These are phyloP conservation scores for Dictyostelium purpureum DNA, from an alignment of 78 protist genomes.

Conservation along the genomic window DNA sequence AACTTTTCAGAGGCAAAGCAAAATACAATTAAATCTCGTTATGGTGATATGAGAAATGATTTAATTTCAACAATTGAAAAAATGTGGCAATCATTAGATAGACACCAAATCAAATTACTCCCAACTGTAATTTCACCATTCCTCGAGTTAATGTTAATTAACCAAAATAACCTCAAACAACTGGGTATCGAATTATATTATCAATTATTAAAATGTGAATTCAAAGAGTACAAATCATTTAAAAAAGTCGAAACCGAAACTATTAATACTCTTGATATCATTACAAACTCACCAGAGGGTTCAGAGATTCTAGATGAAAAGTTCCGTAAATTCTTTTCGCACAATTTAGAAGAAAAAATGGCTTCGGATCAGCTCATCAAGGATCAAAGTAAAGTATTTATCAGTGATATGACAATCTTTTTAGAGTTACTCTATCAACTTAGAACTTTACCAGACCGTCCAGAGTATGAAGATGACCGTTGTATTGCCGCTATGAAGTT, in stretches of 20 bases:
- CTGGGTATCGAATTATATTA: conserved; percentile 61
- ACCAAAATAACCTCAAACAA: conserved; percentile 40
- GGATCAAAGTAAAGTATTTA: conserved; percentile 29
- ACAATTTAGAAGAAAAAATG: conserved; percentile 54
- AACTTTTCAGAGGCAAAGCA: conserved; percentile 51
- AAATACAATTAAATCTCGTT: conserved; percentile 40
- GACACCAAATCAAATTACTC: conserved; percentile 62
- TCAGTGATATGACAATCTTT: conserved; percentile 70
- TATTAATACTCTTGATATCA: conserved; percentile 50
- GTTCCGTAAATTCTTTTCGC: conserved; percentile 44
- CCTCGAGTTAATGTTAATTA: conserved; percentile 67
- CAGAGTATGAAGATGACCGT: conserved; percentile 78
- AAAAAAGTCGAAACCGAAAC: conserved; percentile 69
- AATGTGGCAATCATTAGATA: conserved; percentile 73
- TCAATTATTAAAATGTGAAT: conserved; percentile 61
- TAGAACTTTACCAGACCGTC: conserved; percentile 77
- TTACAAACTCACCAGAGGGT: conserved; percentile 56
- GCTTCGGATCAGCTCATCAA: conserved; percentile 2
- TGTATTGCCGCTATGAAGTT: conserved; percentile 76
- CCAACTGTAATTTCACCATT: conserved; percentile 75
- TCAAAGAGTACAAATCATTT: conserved; percentile 46
- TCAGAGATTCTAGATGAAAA: conserved; percentile 66
- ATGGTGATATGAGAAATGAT: conserved; percentile 81
- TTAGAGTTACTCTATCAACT: conserved; percentile 64
- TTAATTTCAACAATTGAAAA: conserved; percentile 50